These are phyloP conservation scores for Coffea humblotiana DNA, from an alignment of 305 asterid species.

Conservation along the genomic window DNA sequence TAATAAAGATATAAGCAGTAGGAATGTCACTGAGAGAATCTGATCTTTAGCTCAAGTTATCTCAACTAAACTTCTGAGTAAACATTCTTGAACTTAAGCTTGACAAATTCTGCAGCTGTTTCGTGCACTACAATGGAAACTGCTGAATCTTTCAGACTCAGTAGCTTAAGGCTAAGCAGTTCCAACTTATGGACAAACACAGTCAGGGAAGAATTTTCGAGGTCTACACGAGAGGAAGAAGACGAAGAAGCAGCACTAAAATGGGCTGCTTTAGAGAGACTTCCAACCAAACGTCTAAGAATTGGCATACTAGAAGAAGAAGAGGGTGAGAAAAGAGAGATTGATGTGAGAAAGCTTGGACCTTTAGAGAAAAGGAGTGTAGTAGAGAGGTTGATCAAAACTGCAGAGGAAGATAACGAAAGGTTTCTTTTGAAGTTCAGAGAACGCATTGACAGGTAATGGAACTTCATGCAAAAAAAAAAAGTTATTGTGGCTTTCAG, in stretches of 20 bases:
- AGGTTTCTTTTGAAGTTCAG: slow-evolving; percentile 51
- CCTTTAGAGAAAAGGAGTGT: slow-evolving; percentile 42
- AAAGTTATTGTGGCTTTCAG: neutral
- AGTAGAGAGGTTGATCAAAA: slow-evolving; percentile 44
- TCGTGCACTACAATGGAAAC: too few relatives aligned
- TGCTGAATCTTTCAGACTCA: slow-evolving; percentile 5
- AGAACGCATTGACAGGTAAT: slow-evolving; percentile 55
- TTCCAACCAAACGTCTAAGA: slow-evolving; percentile 56
- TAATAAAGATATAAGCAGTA: too few relatives aligned
- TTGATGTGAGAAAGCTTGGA: slow-evolving; percentile 49
- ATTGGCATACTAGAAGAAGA: slow-evolving; percentile 46
- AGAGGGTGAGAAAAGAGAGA: slow-evolving; percentile 38
- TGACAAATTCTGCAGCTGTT: too few relatives aligned
- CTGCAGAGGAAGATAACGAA: slow-evolving; percentile 53
- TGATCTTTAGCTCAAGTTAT: too few relatives aligned
- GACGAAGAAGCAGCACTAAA: slow-evolving; percentile 51
- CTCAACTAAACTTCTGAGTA: too few relatives aligned
- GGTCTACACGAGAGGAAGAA: slow-evolving; percentile 19
- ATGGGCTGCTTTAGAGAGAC: slow-evolving; percentile 69
- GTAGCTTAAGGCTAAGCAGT: slow-evolving; percentile 30
- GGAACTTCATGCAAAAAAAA: neutral
- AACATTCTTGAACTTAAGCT: too few relatives aligned
- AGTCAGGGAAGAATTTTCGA: slow-evolving; percentile 30
- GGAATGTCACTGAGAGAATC: too few relatives aligned
- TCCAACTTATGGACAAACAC: slow-evolving; percentile 35